phyloP scores from a whole-genome alignment of 176 grass and related monocot species.

The Bothriochloa decipiens region DNA sequence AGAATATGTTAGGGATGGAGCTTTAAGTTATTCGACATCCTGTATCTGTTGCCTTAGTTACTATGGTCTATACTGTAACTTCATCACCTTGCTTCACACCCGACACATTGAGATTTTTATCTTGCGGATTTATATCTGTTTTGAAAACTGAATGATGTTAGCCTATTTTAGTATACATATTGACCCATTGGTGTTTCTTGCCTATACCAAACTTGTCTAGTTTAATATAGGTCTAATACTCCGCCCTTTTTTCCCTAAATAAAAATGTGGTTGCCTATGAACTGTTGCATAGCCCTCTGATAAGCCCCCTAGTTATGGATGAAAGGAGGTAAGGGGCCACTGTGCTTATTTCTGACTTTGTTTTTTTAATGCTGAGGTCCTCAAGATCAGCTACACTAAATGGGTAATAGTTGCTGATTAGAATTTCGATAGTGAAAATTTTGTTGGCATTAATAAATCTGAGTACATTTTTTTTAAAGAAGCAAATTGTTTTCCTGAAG shows the following conservation, averaged over 20 bases:
- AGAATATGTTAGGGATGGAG: conserved; percentile 40
- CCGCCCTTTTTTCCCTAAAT: background rate
- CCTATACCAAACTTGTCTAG: background rate
- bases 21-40: conserved; percentile 41
- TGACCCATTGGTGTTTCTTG: background rate
- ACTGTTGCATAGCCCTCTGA: background rate
- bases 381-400: background rate
- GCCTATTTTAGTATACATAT: conserved; percentile 24
- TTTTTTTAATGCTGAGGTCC: background rate
- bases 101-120: conserved; percentile 29
- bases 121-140: conserved; percentile 14
- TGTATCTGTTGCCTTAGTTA: conserved; percentile 52
- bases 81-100: conserved; percentile 14
- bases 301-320: background rate
- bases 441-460: background rate
- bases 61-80: conserved; percentile 53
- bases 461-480: background rate
- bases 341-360: background rate
- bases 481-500: background rate
- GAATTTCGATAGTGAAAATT: no score
- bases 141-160: background rate
- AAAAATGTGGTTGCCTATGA: background rate
- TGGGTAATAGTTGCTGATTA: background rate
- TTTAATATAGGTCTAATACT: background rate
- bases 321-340: background rate